Conservation (phyloP, 1,139 yeast genomes). For the Candida smagusa region DNA sequence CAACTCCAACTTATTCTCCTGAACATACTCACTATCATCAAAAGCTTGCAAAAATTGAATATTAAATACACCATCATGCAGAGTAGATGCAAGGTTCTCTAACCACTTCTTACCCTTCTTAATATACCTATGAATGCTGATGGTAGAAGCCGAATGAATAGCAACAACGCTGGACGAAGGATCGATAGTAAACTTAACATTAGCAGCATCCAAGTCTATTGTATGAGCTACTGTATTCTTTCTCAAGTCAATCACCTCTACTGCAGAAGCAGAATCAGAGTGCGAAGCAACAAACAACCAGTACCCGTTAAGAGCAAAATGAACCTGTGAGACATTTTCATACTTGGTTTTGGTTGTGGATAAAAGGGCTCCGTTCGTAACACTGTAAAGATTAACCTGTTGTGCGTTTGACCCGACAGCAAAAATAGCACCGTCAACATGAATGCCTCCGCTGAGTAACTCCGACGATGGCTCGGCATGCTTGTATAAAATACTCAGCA, state of each 20-base stretch:
- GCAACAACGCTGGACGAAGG: slow-evolving; percentile 41
- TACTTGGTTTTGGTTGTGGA: slow-evolving; percentile 32
- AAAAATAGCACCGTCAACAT: slow-evolving; percentile 63
- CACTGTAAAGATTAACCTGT: slow-evolving; percentile 39
- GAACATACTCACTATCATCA: slow-evolving; percentile 8
- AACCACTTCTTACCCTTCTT: slow-evolving; percentile 48
- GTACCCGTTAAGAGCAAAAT: slow-evolving; percentile 69
- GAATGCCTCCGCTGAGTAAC: slow-evolving; percentile 42
- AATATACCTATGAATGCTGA: slow-evolving; percentile 31
- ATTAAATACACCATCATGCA: slow-evolving; percentile 2
- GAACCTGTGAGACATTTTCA: slow-evolving; percentile 32
- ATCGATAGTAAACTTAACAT: slow-evolving; percentile 38
- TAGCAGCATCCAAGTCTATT: slow-evolving; percentile 15
- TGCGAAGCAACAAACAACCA: slow-evolving; percentile 44
- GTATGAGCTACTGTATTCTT: slow-evolving; percentile 36
- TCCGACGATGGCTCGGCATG: slow-evolving; percentile 3
- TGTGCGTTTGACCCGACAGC: slow-evolving; percentile 46
- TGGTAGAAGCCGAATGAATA: slow-evolving; percentile 15
- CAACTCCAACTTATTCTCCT: slow-evolving; percentile 8
- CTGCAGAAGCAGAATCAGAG: slow-evolving; percentile 16
- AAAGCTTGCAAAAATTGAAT: slow-evolving; percentile 6
- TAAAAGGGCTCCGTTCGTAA: slow-evolving; percentile 37
- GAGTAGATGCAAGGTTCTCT: slow-evolving; percentile 7
- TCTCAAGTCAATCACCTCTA: slow-evolving; percentile 59
- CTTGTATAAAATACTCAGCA: slow-evolving; percentile 5